Percentiles rank a stretch among this genome's conserved stretches.
Evolutionary conservation across 1,139 yeast genomes (phyloP).

Genomic region (Kodamaea suecica): DNA sequence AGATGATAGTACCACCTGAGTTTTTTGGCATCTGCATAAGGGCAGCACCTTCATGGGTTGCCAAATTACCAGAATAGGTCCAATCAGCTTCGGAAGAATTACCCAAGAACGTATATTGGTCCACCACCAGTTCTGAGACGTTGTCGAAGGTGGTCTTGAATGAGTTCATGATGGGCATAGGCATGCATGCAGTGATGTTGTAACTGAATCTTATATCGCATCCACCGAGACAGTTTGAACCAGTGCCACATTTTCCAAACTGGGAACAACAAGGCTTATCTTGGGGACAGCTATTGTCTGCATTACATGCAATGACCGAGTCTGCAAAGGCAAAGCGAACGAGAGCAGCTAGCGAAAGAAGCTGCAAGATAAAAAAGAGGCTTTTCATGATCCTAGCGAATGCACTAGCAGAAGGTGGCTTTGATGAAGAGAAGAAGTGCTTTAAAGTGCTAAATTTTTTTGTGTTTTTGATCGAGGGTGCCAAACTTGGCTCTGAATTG

Average conservation of each 20-base stretch:
- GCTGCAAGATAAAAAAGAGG: background rate
- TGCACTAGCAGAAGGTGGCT: background rate
- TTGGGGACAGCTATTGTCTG: slow-evolving; percentile 59
- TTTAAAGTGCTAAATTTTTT: background rate
- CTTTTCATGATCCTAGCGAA: background rate
- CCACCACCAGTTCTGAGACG: slow-evolving; percentile 23
- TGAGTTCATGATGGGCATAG: slow-evolving; percentile 47
- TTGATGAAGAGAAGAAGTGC: background rate
- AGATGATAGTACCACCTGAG: slow-evolving; percentile 76
- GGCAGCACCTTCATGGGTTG: slow-evolving; percentile 52
- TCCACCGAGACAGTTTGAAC: slow-evolving; percentile 76
- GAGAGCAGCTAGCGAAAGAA: slow-evolving; percentile 5
- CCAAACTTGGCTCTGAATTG: too few species aligned
- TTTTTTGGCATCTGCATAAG: slow-evolving; percentile 74
- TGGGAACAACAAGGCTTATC: slow-evolving; percentile 78
- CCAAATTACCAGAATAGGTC: slow-evolving; percentile 71
- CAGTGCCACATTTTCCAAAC: slow-evolving; percentile 83
- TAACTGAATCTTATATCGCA: slow-evolving; percentile 70
- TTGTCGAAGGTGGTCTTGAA: slow-evolving; percentile 37
- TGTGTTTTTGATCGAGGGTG: too few species aligned
- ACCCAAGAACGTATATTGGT: slow-evolving; percentile 58
- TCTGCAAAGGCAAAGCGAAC: slow-evolving; percentile 7
- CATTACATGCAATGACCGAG: slow-evolving; percentile 42
- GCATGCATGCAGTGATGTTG: slow-evolving; percentile 64
- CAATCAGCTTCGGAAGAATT: slow-evolving; percentile 66